Conservation (phyloP, 495 filamentous ascomycete genomes). For the Lasiosphaeris hirsuta region DNA sequence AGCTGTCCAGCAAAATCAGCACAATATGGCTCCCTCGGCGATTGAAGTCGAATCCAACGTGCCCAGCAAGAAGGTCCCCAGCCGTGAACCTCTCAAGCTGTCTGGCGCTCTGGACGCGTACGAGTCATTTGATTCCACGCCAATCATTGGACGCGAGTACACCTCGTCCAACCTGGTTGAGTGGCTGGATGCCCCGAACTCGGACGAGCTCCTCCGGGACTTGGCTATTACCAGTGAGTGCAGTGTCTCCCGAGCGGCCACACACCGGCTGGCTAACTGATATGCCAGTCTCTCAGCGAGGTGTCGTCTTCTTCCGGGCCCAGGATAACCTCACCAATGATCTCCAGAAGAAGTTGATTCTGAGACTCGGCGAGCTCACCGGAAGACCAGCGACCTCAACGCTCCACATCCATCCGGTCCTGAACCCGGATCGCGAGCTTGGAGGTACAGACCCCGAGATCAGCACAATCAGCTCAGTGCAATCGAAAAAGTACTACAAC, state of each 20-base stretch:
- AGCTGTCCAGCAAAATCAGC: not conserved
- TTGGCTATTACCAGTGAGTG: slow-evolving; percentile 64
- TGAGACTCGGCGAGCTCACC: slow-evolving; percentile 59
- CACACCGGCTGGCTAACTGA: not conserved
- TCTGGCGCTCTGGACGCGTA: slow-evolving; percentile 55
- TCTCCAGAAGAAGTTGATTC: slow-evolving; percentile 57
- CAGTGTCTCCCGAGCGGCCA: not conserved
- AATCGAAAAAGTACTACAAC: slow-evolving; percentile 54
- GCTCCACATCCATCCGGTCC: slow-evolving; percentile 69
- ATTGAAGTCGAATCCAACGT: slow-evolving; percentile 19
- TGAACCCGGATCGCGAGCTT: slow-evolving; percentile 56
- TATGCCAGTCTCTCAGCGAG: slow-evolving; percentile 64
- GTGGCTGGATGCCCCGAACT: slow-evolving; percentile 59
- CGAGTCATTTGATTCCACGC: slow-evolving; percentile 63
- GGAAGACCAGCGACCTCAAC: slow-evolving; percentile 60
- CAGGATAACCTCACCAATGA: slow-evolving; percentile 54
- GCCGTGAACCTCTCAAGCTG: slow-evolving; percentile 43
- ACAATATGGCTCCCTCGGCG: slow-evolving; percentile 34
- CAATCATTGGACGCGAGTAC: slow-evolving; percentile 67
- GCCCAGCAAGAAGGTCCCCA: slow-evolving; percentile 11
- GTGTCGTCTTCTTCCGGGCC: slow-evolving; percentile 75
- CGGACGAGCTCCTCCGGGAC: slow-evolving; percentile 63
- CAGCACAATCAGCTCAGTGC: slow-evolving; percentile 62
- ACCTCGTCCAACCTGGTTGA: slow-evolving; percentile 58
- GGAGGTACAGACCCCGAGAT: slow-evolving; percentile 67